Evolutionary conservation across 148 eudicot genomes (phyloP).

Genomic region (Polygonum aviculare): DNA sequence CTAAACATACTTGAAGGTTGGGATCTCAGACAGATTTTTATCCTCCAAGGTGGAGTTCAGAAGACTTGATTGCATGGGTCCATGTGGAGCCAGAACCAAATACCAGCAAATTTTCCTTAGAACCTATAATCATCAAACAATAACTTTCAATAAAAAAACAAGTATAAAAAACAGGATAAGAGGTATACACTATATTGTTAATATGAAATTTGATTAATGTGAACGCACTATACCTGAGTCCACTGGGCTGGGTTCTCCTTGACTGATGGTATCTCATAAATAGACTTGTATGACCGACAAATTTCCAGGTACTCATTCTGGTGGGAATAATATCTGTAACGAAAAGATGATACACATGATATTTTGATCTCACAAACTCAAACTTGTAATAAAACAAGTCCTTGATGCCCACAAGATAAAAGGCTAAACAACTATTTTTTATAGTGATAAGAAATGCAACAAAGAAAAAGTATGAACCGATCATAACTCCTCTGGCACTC

Average conservation of each 20-base stretch:
- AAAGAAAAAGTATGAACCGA: not conserved
- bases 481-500: not conserved
- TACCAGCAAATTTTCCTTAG: constrained; percentile 94
- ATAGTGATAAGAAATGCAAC: not conserved
- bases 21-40: constrained; percentile 76
- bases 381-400: not conserved
- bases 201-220: not conserved
- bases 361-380: not conserved
- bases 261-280: constrained; percentile 75
- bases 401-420: not conserved
- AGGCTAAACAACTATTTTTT: not conserved
- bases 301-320: constrained; percentile 78
- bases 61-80: constrained; percentile 98
- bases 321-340: constrained; percentile 51
- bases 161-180: not conserved
- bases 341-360: not conserved
- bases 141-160: not conserved
- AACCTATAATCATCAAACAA: constrained; percentile 29
- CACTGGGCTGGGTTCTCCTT: constrained; percentile 64
- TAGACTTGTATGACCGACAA: constrained; percentile 76
- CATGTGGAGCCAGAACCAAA: constrained; percentile 74
- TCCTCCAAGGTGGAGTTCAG: constrained; percentile 88
- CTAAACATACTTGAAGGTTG: constrained; percentile 57
- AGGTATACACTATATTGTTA: not conserved
- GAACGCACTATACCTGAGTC: constrained; percentile 41